These are phyloP conservation scores for Paramecium octaurelia DNA, from an alignment of 73 alveolate species.

Conservation along the genomic window DNA sequence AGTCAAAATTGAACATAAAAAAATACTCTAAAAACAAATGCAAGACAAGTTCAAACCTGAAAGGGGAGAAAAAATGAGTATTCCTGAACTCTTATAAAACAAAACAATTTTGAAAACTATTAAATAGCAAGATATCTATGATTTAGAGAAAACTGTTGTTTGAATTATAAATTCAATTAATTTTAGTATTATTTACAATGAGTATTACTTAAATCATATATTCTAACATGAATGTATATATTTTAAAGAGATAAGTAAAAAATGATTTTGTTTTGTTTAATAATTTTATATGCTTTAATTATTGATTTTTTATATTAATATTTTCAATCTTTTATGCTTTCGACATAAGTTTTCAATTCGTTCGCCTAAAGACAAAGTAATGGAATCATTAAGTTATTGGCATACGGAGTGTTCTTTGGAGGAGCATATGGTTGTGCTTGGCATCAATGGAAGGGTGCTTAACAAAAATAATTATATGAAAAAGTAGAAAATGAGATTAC, in stretches of 20 bases:
- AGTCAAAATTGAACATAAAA: not conserved
- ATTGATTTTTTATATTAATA: not conserved
- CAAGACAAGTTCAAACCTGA: not conserved
- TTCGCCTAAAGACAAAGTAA: not conserved
- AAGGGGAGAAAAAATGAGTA: slow-evolving; percentile 34
- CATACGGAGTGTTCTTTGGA: slow-evolving; percentile 19
- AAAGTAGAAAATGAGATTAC: slow-evolving; percentile 27
- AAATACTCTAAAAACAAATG: not conserved
- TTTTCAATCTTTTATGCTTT: not conserved
- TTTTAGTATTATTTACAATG: not conserved
- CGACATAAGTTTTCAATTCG: slow-evolving; percentile 8
- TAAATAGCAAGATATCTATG: not conserved
- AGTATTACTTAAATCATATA: no score
- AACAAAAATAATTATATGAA: slow-evolving; percentile 16
- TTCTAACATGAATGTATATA: not conserved
- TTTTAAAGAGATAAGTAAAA: not conserved
- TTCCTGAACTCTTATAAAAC: not conserved
- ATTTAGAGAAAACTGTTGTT: slow-evolving; percentile 25
- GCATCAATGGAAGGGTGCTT: not conserved
- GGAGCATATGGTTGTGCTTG: slow-evolving; percentile 35
- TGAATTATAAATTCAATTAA: not conserved
- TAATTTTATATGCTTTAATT: not conserved
- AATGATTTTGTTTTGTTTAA: not conserved
- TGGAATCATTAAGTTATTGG: slow-evolving; percentile 8
- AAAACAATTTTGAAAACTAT: not conserved